A percentile compares a stretch with the other conserved stretches of the same genome.
Evolutionary conservation across 2,329 filamentous ascomycete species (phyloP).

Genomic region (Penicillium decumbens): DNA sequence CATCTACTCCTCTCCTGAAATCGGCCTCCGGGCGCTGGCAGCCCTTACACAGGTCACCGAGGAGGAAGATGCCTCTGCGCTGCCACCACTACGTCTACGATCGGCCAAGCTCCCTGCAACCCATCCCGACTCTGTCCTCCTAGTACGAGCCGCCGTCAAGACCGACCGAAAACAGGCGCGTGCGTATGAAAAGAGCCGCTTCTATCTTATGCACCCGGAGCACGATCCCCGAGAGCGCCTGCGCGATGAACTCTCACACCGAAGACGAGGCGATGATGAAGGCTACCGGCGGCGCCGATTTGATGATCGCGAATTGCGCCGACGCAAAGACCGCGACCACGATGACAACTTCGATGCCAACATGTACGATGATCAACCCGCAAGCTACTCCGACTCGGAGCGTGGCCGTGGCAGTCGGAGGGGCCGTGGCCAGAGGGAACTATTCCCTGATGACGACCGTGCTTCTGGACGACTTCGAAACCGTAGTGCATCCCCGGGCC

Average conservation of each 20-base stretch:
- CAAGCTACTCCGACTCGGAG: slow-evolving; percentile 29
- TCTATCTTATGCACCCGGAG: slow-evolving; percentile 88
- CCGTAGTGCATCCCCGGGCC: slow-evolving; percentile 58
- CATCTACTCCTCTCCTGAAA: slow-evolving; percentile 59
- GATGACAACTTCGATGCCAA: slow-evolving; percentile 64
- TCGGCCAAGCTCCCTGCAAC: slow-evolving; percentile 64
- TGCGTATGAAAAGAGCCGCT: slow-evolving; percentile 76
- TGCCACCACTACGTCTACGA: slow-evolving; percentile 60
- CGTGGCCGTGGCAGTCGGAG: slow-evolving; percentile 30
- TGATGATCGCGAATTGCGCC: slow-evolving; percentile 54
- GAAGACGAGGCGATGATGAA: slow-evolving; percentile 39
- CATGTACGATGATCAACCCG: slow-evolving; percentile 70
- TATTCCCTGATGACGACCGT: slow-evolving; percentile 37
- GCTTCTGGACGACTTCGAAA: slow-evolving; percentile 50
- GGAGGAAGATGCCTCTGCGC: slow-evolving; percentile 42
- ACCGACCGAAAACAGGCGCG: slow-evolving; percentile 75
- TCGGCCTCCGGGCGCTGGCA: slow-evolving; percentile 52
- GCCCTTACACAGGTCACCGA: slow-evolving; percentile 43
- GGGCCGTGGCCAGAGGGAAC: slow-evolving; percentile 30
- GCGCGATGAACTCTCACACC: slow-evolving; percentile 50
- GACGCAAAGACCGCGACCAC: slow-evolving; percentile 46
- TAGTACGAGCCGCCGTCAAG: slow-evolving; percentile 67
- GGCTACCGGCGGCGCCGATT: slow-evolving; percentile 53
- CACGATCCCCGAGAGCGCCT: slow-evolving; percentile 73
- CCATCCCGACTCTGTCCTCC: slow-evolving; percentile 64